phyloP scores from a whole-genome alignment of 2,329 filamentous ascomycete species.

The Ascochyta pisi region DNA sequence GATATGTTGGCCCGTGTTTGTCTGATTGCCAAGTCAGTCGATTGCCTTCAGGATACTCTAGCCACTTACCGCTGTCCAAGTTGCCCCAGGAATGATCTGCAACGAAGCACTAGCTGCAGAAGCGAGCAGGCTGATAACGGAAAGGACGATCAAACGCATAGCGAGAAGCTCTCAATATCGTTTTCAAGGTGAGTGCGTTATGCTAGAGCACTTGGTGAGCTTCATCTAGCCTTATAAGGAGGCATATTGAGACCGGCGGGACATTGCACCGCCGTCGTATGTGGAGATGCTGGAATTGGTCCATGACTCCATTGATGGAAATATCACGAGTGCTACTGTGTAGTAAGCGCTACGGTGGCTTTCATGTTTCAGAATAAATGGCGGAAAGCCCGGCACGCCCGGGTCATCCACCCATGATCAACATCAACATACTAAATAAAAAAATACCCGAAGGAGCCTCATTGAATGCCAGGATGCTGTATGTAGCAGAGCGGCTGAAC shows the following conservation, averaged over 20 bases:
- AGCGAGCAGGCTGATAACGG: conserved; percentile 24
- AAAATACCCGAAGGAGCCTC: no score
- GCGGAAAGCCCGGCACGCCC: no score
- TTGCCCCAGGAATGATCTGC: conserved; percentile 49
- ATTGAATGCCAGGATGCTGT: no score
- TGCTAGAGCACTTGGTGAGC: neutral
- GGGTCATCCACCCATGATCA: no score
- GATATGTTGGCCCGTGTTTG: conserved; percentile 61
- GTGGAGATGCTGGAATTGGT: neutral
- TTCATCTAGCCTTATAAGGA: neutral
- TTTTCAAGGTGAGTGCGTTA: neutral
- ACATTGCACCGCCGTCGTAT: neutral
- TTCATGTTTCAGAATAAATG: no score
- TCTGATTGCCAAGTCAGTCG: conserved; percentile 27
- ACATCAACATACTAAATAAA: no score
- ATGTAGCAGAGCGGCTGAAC: no score
- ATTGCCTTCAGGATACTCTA: no score
- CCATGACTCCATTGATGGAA: conserved; percentile 18
- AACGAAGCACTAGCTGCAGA: conserved; percentile 38
- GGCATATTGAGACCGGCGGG: neutral
- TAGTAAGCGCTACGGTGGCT: conserved; percentile 8
- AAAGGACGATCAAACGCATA: conserved; percentile 29
- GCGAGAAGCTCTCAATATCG: neutral
- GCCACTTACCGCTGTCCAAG: conserved; percentile 47
- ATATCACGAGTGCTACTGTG: conserved; percentile 21